Evolutionary conservation across 306 rosid genomes (phyloP).

Genomic region (Pterocarpus santalinus): DNA sequence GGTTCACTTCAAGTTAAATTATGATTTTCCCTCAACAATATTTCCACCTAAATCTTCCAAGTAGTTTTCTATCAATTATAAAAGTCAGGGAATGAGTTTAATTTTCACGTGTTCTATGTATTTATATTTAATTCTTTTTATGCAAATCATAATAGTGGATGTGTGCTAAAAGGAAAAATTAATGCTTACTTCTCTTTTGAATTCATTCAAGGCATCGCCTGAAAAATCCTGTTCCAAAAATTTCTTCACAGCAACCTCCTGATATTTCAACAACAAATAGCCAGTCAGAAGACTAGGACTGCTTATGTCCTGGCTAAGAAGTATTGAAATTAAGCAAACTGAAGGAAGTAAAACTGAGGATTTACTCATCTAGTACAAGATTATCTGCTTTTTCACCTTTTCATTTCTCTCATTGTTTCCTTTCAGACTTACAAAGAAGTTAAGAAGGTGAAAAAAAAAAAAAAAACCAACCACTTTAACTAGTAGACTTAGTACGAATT

Average conservation of each 20-base stretch:
- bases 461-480: neutral
- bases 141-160: conserved; percentile 31
- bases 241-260: conserved; percentile 99
- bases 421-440: neutral
- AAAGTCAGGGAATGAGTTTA: neutral
- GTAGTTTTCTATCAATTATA: conserved; percentile 18
- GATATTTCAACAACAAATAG: conserved; percentile 53
- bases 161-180: neutral
- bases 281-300: conserved; percentile 46
- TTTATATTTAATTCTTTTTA: conserved; percentile 17
- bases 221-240: conserved; percentile 98
- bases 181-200: conserved; percentile 97
- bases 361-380: conserved; percentile 24
- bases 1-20: neutral
- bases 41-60: conserved; percentile 29
- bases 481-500: conserved; percentile 3
- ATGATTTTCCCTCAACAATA: conserved; percentile 11
- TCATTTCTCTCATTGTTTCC: neutral
- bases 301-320: conserved; percentile 28
- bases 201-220: conserved; percentile 98
- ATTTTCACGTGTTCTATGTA: neutral
- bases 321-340: conserved; percentile 19
- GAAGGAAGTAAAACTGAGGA: conserved; percentile 17
- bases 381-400: conserved; percentile 9
- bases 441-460: neutral